Base-by-base conservation (phyloP, 75 land plant species). In the Pinus albicaulis region DNA sequence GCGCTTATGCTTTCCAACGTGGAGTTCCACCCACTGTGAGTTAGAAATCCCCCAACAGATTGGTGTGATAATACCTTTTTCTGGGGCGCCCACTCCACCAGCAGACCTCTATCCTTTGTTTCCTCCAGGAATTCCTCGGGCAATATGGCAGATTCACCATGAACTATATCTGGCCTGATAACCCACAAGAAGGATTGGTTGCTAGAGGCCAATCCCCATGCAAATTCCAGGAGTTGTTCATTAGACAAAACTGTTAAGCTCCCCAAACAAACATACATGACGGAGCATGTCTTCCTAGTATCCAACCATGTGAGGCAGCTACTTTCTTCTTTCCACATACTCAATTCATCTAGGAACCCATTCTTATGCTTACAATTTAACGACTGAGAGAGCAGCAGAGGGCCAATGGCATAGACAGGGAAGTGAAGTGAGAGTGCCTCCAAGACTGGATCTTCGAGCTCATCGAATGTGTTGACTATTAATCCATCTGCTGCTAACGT, bases 1-100 rank as follows among this genome's bases (percentile, higher is more conserved):
- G 83, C 78, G 48, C 69, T 53, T 3, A 88, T 57, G 41, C 79
- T 84, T 81, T 93, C 96, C 64, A 93, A 8, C 2, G 71, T 77
- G 34, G 93, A 93, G 83, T 95, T 95, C 95, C 93, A 92, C 13
- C 98, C 98, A 76, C 92, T 88, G 74, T 93, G 95, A 0, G 91
- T 88, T 36, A 93, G 78, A 74, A 93, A 90, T 5, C 79, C 88
- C 19, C 89, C 90, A n/a, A 84, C 71, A 12, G 95, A 71, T 13
- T 71, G 72, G 74, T 95, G 93, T 12, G 78, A 72, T 1, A 95
- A 89, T 3, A 95, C 88, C 72, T 76, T 20, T 5, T 82, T 69
- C 59, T 95, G 98, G 0, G 95, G 93, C 19, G 90, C 95, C 96
- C 96, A 93, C 16, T 68, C 62, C 2, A 90, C 74, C 57, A 92